Evolutionary conservation across 1,284 basidiomycete species (phyloP), one percentile per base, ranked within the genome.

Genomic region (Lignosus rhinocerotis): DNA sequence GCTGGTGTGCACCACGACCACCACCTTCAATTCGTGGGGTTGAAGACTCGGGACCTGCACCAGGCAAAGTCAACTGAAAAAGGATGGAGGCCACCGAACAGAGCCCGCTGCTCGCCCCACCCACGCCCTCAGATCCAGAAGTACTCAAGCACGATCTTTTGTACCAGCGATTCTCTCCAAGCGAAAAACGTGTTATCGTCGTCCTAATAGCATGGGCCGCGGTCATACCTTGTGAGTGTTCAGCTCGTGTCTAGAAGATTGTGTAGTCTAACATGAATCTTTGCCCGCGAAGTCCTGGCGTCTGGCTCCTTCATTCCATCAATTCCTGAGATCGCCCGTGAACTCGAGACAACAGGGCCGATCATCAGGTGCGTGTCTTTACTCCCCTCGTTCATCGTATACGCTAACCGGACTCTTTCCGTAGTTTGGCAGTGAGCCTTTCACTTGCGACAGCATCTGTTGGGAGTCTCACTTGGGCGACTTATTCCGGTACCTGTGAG

Each of bases 261-360:
- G 41, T 9, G 14, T 17, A 30, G 25, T 31, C n/a, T 19, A 10
- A 19, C 12, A 14, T 43, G 41, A 19, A 2, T 30, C 19, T 12
- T 16, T 9, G 30, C 53, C 5, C 34, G 6, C 12, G 6, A 65
- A 91, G 88, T 88, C 31, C 84, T 91, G 67, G 82, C 88, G 0
- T 80, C 84, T 1, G 83, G 85, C 5, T 81, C 84, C 2, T 90
- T 91, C 71, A 77, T 88, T 2, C 90, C 89, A 0, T 81, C 83
- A 0, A 88, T 92, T 48, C 86, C 87, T 0, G 77, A 85, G 56
- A 84, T 92, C 61, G 80, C 86, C 0, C 69, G 73, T 21, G 88
- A 91, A 56, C 73, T 91, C 8, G 56, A 80, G 36, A 80, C 87
- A 0, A 82, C 84, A 0, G 77, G 78, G 1, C 65, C 78, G 3